Base-by-base conservation (phyloP, 345 rosid species). In the Noccaea caerulescens region DNA sequence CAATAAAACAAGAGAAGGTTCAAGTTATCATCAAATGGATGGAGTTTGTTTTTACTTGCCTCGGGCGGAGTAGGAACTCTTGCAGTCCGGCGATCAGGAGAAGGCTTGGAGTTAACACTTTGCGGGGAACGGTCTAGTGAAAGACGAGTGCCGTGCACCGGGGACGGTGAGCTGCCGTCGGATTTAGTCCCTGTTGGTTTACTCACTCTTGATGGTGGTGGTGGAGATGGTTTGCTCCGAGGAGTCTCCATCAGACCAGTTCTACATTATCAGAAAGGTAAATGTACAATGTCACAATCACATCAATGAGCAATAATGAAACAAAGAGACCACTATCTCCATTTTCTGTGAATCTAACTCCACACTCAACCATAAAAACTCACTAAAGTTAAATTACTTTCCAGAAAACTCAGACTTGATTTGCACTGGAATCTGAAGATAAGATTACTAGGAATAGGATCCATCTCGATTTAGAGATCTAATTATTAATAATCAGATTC, bases 61-160 rank as follows among this genome's bases (percentile, higher is more conserved):
- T 88, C 96, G 30, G 89, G 84, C 1, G 88, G 82, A 11, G 92
- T 77, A 63, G 85, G 61, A 50, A 84, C 82, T 79, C 86, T 88
- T 0, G 89, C 81, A 9, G 87, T 78, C 36, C 93, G 70, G 42
- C 96, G 92, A 54, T 86, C 95, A 72, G 82, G 38, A 23, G 81
- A 2, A 38, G 93, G 85, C 87, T 85, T 92, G 1, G 93, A 83
- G 78, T 73, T 77, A 58, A 83, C 75, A 10, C 87, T 50, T 71
- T 87, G 80, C 3, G 90, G 93, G 10, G 97, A 90, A 39, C 87
- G 86, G 62, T 90, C 96, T 34, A 82, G 30, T 4, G 97, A 93
- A 68, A 77, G 82, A 25, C 98, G 92, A 14, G 82, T 68, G 77
- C 73, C 81, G 50, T 70, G 93, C 55, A 78, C 62, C 1, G 93